Base-by-base conservation (phyloP, 108 stramenopile genomes). In the Asterionellopsis glacialis region DNA sequence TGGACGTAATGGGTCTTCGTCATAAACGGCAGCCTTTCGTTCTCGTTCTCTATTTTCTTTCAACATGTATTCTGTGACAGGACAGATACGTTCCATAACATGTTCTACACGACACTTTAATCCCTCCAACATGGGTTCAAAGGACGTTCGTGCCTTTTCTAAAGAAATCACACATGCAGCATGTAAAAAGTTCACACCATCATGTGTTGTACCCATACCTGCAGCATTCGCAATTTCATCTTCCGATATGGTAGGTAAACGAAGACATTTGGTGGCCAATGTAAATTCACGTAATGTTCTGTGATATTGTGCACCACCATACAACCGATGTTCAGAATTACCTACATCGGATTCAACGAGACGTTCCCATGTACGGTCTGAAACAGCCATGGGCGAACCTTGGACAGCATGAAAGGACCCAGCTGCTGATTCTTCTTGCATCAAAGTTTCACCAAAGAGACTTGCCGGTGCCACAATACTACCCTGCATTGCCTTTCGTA, bases 181-280 rank as follows among this genome's bases (percentile, higher is more conserved):
- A 50, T 93, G 69, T 55, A 94, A 72, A 72, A 94, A 94, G 68
- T 96, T 93, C 33, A 91, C 95, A 28, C 95, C 95, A 64, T 96
- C 93, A 65, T 96, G 95, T 42, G 90, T 84, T 48, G 91, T 90
- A 22, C 91, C 90, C 22, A 96, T 83, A 41, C 95, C 95, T 61
- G 90, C 91, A 27, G 95, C 93, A 73, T 96, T 96, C 42, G 95
- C 95, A 67, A 96, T 94, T 74, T 96, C 95, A 54, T 94, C 91
- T 57, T 93, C 90, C 3, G 87, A 77, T 43, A 95, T 87, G 45
- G 82, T 82, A 15, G 95, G 95, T 9, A 83, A 62, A 38, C 79
- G 72, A 50, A 94, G 81, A 58, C 90, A 90, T 18, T 84, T 65
- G 18, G 91, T 84, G 10, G 95, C 95, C 27, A 93, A 70, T 57